Evolutionary conservation across 768 basidiomycete species (phyloP), one percentile per base, ranked within the genome.

Genomic region (Paxillus involutus): DNA sequence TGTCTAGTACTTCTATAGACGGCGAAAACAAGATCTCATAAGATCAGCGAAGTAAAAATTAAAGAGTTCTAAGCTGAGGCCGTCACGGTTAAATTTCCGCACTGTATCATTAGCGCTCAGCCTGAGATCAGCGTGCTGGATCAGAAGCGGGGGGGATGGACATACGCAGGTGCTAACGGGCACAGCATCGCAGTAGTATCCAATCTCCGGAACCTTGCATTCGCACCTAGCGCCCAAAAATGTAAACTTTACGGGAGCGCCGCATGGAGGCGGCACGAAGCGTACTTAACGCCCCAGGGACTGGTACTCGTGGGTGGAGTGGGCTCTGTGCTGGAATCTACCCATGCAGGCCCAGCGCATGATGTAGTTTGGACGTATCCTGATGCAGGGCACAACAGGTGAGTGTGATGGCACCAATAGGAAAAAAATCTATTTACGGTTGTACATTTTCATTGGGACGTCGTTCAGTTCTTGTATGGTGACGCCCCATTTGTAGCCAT

Each of bases 271-370:
- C 39, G 13, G 26, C 16, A 29, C 1, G 11, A 8, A 35, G 6
- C 62, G 56, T 40, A 59, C 60, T 14, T 47, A 37, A n/a, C 33
- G 19, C 59, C 58, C 46, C 51, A 47, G 2, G 51, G 54, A 1
- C 7, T 21, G 50, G 62, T 58, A 16, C 42, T 51, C 16, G 33
- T 11, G 14, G 61, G 63, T 14, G 64, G 63, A 37, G n/a, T 21
- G n/a, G 63, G n/a, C 17, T 40, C 7, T 9, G 49, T 44, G 52
- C 63, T 65, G 2, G 61, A 61, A 35, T 51, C 24, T 37, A 59
- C 61, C 58, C 58, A 55, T 29, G 57, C 63, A 4, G 53, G 53
- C 5, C 61, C 58, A 3, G n/a, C n/a, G n/a, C 64, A 64, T 1
- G 16, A 13, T 4, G 49, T 47, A 1, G 33, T 51, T 6, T n/a